These are phyloP conservation scores for Podila clonocystis DNA, from an alignment of 192 early-diverging fungal species.

Conservation along the genomic window DNA sequence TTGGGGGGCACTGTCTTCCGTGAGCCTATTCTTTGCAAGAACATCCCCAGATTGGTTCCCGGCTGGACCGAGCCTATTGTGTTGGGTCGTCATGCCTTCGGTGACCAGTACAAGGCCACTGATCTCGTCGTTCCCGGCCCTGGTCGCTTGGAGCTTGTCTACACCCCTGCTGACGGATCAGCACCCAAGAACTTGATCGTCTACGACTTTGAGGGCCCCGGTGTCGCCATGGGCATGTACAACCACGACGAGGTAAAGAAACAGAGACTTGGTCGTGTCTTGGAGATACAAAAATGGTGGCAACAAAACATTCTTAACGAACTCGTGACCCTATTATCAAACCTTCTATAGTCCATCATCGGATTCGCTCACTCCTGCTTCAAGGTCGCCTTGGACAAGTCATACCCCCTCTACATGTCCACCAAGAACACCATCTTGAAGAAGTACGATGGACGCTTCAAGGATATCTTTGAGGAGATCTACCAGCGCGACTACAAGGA, in stretches of 20 bases:
- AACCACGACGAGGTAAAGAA: conserved; percentile 74
- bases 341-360: conserved; percentile 69
- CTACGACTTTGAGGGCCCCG: conserved; percentile 86
- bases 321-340: background rate
- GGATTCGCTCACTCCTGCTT: conserved; percentile 96
- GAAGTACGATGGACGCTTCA: conserved; percentile 97
- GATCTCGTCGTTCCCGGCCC: conserved; percentile 91
- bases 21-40: conserved; percentile 94
- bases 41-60: conserved; percentile 92
- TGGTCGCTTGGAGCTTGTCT: conserved; percentile 89
- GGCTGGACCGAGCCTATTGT: conserved; percentile 95
- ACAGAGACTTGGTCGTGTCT: background rate
- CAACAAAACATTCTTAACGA: background rate
- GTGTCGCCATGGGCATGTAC: conserved; percentile 97
- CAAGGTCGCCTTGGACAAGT: conserved; percentile 88
- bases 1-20: conserved; percentile 97
- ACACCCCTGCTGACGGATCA: conserved; percentile 82
- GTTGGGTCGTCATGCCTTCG: conserved; percentile 96
- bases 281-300: background rate
- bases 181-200: conserved; percentile 69
- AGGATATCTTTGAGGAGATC: conserved; percentile 94
- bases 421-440: conserved; percentile 99
- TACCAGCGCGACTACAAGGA: conserved; percentile 87
- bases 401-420: conserved; percentile 94
- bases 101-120: conserved; percentile 97